Conservation (phyloP, 352 stramenopile species). For the Plasmopara viticola region DNA sequence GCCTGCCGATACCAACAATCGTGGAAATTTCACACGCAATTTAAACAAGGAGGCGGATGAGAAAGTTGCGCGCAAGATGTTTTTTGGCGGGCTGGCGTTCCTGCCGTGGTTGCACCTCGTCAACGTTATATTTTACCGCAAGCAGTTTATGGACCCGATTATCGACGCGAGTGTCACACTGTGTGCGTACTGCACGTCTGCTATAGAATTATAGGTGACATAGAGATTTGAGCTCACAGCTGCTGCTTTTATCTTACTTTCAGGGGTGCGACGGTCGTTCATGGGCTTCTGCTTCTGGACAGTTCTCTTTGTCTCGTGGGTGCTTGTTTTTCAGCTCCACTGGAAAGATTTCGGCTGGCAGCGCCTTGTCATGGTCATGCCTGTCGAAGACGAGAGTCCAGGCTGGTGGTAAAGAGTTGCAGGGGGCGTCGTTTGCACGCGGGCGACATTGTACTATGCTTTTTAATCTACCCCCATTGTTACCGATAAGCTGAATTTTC, state of each 20-base stretch:
- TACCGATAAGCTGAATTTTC: too few species aligned
- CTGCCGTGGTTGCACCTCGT: constrained; percentile 81
- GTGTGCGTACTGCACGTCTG: constrained; percentile 38
- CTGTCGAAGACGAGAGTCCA: constrained; percentile 48
- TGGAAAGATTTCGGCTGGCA: constrained; percentile 83
- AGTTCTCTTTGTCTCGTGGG: constrained; percentile 67
- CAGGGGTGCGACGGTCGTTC: constrained; percentile 74
- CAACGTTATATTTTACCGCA: constrained; percentile 78
- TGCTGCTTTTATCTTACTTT: background rate
- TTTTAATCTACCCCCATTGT: background rate
- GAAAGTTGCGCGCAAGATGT: constrained; percentile 76
- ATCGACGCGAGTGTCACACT: constrained; percentile 64
- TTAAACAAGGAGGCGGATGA: constrained; percentile 73
- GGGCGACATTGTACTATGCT: background rate
- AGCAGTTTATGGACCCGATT: constrained; percentile 64
- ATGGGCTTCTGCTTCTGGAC: constrained; percentile 68
- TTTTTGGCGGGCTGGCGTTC: constrained; percentile 62
- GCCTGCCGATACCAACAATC: constrained; percentile 49
- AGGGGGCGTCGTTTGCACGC: background rate
- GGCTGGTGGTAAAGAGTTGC: constrained; percentile 43
- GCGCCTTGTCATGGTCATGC: constrained; percentile 72
- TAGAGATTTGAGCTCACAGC: background rate
- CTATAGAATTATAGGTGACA: background rate
- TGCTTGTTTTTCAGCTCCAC: constrained; percentile 75
- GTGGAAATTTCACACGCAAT: constrained; percentile 85